Evolutionary conservation across 1,284 basidiomycete genomes (phyloP).

Genomic region (Athelia psychrophila): DNA sequence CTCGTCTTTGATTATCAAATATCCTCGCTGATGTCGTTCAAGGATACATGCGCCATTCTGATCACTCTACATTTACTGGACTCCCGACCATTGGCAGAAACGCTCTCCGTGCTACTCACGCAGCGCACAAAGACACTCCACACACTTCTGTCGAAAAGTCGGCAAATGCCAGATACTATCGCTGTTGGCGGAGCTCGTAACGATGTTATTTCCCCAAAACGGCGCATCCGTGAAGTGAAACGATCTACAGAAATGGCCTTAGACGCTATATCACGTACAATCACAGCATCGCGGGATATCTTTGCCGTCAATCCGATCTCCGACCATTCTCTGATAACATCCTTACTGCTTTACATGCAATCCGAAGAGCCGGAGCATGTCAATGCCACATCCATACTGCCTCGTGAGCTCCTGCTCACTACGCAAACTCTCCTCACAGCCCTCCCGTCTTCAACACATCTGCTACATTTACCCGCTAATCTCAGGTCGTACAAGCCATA

Average conservation of each 20-base stretch:
- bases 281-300: slow-evolving; percentile 49
- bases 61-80: slow-evolving; percentile 84
- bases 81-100: slow-evolving; percentile 72
- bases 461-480: slow-evolving; percentile 59
- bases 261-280: slow-evolving; percentile 53
- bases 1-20: neutral
- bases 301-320: slow-evolving; percentile 38
- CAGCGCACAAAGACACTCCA: slow-evolving; percentile 72
- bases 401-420: slow-evolving; percentile 55
- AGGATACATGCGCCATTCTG: slow-evolving; percentile 75
- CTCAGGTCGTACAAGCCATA: slow-evolving; percentile 73
- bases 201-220: slow-evolving; percentile 12
- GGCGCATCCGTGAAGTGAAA: slow-evolving; percentile 31
- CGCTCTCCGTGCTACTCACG: slow-evolving; percentile 63
- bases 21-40: slow-evolving; percentile 5
- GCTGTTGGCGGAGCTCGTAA: slow-evolving; percentile 4
- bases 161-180: slow-evolving; percentile 22
- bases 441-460: slow-evolving; percentile 71
- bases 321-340: slow-evolving; percentile 48
- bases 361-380: slow-evolving; percentile 31
- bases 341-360: slow-evolving; percentile 58
- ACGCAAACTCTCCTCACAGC: slow-evolving; percentile 59
- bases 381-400: slow-evolving; percentile 29
- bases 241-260: slow-evolving; percentile 49
- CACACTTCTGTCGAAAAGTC: slow-evolving; percentile 32